These are phyloP conservation scores for Chondrus crispus DNA, from an alignment of 23 red algal genomes.

Conservation along the genomic window DNA sequence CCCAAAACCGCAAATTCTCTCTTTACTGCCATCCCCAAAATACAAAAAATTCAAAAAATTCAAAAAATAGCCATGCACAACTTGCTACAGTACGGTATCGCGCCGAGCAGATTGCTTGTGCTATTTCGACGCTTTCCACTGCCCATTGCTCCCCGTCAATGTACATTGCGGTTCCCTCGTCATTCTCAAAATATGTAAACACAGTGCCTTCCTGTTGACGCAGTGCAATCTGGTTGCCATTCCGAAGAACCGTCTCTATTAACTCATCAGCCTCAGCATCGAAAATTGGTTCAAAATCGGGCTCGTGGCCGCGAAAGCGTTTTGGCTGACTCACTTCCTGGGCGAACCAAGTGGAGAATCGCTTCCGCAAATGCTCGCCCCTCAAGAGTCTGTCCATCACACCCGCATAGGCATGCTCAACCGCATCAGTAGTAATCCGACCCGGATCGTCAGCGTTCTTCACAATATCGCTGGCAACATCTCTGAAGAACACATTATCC, in stretches of 20 bases:
- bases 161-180: neutral
- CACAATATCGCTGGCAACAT: constrained; percentile 5
- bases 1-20: too few relatives aligned
- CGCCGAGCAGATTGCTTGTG: constrained; percentile 23
- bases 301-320: neutral
- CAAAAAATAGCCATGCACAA: too few relatives aligned
- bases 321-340: constrained; percentile 38
- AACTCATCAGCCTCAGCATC: constrained; percentile 3
- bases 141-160: constrained; percentile 54
- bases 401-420: constrained; percentile 21
- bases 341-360: constrained; percentile 46
- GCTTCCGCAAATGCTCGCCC: neutral
- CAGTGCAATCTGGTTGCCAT: neutral
- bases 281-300: neutral
- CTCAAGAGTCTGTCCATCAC: constrained; percentile 5
- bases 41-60: too few relatives aligned
- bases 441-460: constrained; percentile 13
- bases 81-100: too few relatives aligned
- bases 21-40: too few relatives aligned
- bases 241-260: neutral
- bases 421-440: constrained; percentile 5
- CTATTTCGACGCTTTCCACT: constrained; percentile 10
- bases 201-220: constrained; percentile 33
- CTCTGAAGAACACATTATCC: constrained; percentile 4
- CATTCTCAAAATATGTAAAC: constrained; percentile 37